These are phyloP conservation scores for Penicillium sp. DNA, from an alignment of 2,329 filamentous ascomycete genomes.

Conservation along the genomic window DNA sequence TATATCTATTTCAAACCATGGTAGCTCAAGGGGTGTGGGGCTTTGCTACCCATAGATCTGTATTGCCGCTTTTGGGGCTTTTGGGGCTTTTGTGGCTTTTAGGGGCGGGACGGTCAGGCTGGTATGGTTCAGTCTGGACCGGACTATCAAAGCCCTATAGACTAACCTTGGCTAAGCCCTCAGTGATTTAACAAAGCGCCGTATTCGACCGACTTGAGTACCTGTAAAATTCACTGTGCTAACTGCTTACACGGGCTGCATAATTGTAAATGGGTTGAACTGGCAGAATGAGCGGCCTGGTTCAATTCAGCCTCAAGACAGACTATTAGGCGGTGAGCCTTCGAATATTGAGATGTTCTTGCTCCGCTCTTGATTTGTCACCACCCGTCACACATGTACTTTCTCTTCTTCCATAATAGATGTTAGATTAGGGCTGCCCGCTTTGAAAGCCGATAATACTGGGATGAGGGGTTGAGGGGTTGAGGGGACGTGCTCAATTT, in stretches of 20 bases:
- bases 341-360: too few species aligned
- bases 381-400: not conserved
- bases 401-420: not conserved
- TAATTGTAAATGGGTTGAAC: not conserved
- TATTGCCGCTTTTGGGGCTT: not conserved
- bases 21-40: constrained; percentile 1
- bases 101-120: not conserved
- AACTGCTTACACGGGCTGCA: not conserved
- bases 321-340: not conserved
- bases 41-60: constrained; percentile 1
- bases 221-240: not conserved
- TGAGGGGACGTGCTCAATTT: not conserved
- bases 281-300: not conserved
- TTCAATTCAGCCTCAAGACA: not conserved
- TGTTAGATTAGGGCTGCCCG: not conserved
- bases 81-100: not conserved
- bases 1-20: not conserved
- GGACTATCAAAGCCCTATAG: not conserved
- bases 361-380: too few species aligned
- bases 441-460: not conserved
- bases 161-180: not conserved
- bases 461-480: not conserved
- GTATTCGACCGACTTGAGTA: not conserved
- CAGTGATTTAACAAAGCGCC: not conserved
- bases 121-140: not conserved